Percentiles rank a stretch among this genome's conserved stretches.
Conservation (phyloP, 73 alveolate species). For the Strombidium stylifer region DNA sequence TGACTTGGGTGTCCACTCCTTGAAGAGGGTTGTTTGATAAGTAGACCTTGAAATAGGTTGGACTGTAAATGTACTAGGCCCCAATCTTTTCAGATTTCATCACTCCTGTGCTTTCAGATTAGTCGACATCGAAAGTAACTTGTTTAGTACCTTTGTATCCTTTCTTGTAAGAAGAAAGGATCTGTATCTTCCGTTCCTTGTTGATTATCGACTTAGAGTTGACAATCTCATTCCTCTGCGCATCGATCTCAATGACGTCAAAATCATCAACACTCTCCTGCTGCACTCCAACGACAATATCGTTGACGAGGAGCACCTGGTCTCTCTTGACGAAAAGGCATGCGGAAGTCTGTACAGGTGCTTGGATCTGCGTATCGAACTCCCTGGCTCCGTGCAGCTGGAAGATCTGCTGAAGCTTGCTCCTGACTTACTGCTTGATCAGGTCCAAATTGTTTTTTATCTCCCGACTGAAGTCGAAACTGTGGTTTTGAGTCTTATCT, state of each 20-base stretch:
- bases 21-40: no score
- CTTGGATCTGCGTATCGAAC: slow-evolving; percentile 16
- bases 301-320: no score
- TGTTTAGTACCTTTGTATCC: neutral
- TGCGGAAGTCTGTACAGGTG: slow-evolving; percentile 18
- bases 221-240: neutral
- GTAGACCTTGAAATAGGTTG: slow-evolving; percentile 9
- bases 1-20: no score
- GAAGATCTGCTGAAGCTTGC: slow-evolving; percentile 12
- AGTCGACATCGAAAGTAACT: neutral
- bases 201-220: neutral
- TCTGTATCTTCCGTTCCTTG: neutral
- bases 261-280: slow-evolving; percentile 1
- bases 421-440: neutral
- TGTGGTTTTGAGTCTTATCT: no score
- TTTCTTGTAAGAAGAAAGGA: neutral
- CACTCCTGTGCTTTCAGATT: neutral
- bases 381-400: slow-evolving; percentile 34
- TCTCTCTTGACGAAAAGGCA: no score
- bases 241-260: slow-evolving; percentile 6
- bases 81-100: neutral
- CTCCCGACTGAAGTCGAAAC: no score
- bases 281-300: no score
- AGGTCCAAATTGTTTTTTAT: no score
- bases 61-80: neutral